Percentiles rank a stretch among this genome's conserved stretches.
Conservation (phyloP, 108 stramenopile genomes). For the Nitzschia inconspicua region DNA sequence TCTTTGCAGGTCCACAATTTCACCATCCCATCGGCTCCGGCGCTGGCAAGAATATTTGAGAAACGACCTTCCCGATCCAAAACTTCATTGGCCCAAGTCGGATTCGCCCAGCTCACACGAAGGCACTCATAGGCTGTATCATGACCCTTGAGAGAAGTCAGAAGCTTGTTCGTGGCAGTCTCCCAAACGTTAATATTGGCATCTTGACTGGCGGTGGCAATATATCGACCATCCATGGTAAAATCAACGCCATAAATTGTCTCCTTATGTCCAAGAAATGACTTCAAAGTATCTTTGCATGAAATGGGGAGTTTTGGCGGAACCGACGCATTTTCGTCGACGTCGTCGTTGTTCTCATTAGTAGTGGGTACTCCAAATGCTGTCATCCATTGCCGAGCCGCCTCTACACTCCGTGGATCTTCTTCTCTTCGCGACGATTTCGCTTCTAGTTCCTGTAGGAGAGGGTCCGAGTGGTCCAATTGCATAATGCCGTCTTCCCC, state of each 20-base stretch:
- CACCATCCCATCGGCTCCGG: slow-evolving; percentile 40
- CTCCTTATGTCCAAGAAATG: slow-evolving; percentile 69
- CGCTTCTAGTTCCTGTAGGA: background rate
- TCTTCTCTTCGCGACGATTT: background rate
- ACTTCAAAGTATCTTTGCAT: slow-evolving; percentile 41
- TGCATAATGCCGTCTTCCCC: background rate
- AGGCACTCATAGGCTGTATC: slow-evolving; percentile 65
- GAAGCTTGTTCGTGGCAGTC: slow-evolving; percentile 36
- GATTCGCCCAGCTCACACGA: slow-evolving; percentile 67
- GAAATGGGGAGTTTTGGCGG: background rate
- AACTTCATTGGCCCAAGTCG: slow-evolving; percentile 22
- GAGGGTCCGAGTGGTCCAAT: slow-evolving; percentile 6
- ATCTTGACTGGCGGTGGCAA: slow-evolving; percentile 83
- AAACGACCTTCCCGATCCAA: slow-evolving; percentile 20
- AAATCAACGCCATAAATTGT: slow-evolving; percentile 67
- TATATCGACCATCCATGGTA: slow-evolving; percentile 62
- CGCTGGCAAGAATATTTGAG: slow-evolving; percentile 27
- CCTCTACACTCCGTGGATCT: background rate
- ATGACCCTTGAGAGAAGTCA: slow-evolving; percentile 54
- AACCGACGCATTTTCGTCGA: background rate
- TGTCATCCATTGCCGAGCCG: slow-evolving; percentile 2
- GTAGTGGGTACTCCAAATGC: slow-evolving; percentile 13
- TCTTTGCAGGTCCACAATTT: slow-evolving; percentile 29
- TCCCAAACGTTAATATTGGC: slow-evolving; percentile 73
- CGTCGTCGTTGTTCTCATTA: background rate